phyloP scores from a whole-genome alignment of 2,329 filamentous ascomycete species.

The Blastomyces percursus region DNA sequence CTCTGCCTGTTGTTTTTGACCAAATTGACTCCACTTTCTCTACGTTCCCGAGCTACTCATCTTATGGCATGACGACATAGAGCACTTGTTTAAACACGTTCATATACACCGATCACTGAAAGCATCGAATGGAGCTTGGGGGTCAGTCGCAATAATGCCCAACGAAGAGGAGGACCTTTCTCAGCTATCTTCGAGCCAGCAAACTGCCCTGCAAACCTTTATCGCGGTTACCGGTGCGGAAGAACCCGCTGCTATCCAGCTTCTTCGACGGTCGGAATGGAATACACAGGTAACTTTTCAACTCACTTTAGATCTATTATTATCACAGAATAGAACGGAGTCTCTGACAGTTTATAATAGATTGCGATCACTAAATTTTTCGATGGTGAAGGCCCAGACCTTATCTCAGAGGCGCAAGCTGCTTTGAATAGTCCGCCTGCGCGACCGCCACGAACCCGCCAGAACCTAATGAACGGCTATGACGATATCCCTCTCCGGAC shows the following conservation, averaged over 20 bases:
- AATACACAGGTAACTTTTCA: conserved; percentile 66
- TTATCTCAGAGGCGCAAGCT: conserved; percentile 62
- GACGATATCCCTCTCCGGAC: conserved; percentile 43
- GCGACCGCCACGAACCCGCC: conserved; percentile 51
- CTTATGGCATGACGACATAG: conserved; percentile 5
- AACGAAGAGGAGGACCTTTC: conserved; percentile 42
- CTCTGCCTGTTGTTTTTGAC: background rate
- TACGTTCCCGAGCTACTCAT: background rate
- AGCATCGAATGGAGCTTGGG: conserved; percentile 1
- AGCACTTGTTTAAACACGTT: background rate
- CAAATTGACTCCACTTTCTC: background rate
- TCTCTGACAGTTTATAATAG: conserved; percentile 35
- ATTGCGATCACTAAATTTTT: conserved; percentile 97
- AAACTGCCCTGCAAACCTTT: conserved; percentile 76
- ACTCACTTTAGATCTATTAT: background rate
- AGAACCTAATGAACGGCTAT: conserved; percentile 57
- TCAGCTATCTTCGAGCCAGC: conserved; percentile 65
- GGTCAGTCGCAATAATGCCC: conserved; percentile 28
- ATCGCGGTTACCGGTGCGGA: conserved; percentile 80
- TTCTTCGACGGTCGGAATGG: conserved; percentile 85
- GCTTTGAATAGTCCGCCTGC: conserved; percentile 51
- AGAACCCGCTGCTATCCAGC: conserved; percentile 59
- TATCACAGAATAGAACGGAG: background rate
- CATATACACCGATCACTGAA: background rate
- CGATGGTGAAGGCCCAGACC: conserved; percentile 82